These are phyloP conservation scores for Ceratobasidium sp. DNA, from an alignment of 1,284 basidiomycete species.

Conservation along the genomic window DNA sequence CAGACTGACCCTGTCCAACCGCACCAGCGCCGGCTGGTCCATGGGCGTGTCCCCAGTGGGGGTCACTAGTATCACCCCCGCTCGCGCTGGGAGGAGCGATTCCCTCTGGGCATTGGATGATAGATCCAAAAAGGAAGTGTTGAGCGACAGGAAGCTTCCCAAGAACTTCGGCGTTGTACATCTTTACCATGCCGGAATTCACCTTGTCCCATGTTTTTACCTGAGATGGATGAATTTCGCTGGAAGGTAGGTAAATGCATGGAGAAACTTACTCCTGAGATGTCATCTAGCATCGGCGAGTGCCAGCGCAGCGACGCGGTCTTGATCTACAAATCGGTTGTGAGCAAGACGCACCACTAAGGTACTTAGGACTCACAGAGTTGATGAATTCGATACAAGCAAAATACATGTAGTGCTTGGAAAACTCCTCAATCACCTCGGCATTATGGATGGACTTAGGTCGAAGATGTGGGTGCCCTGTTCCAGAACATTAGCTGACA, in stretches of 20 bases:
- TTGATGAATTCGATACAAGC: conserved; percentile 98
- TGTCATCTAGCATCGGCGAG: conserved; percentile 99
- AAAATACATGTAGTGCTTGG: conserved; percentile 96
- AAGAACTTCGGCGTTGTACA: conserved; percentile 96
- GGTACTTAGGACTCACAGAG: conserved; percentile 63
- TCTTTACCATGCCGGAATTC: conserved; percentile 97
- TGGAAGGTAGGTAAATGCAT: too few relatives aligned
- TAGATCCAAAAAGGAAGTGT: conserved; percentile 93
- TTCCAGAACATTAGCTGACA: background rate
- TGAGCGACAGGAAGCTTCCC: conserved; percentile 96
- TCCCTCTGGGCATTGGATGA: conserved; percentile 69
- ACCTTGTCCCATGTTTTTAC: conserved; percentile 98
- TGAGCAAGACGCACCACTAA: conserved; percentile 4
- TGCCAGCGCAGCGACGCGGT: conserved; percentile 97
- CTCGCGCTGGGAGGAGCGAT: conserved; percentile 61
- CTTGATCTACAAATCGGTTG: conserved; percentile 74
- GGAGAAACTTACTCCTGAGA: conserved; percentile 76
- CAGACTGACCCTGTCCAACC: conserved; percentile 59
- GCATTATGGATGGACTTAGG: conserved; percentile 93
- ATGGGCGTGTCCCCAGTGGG: conserved; percentile 67
- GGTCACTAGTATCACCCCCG: conserved; percentile 56
- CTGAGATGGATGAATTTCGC: conserved; percentile 53
- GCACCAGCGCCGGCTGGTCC: conserved; percentile 65
- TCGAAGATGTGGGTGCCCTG: conserved; percentile 88
- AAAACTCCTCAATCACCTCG: conserved; percentile 94